Evolutionary conservation across 352 stramenopile genomes (phyloP).

Genomic region (Pythium chondricola): DNA sequence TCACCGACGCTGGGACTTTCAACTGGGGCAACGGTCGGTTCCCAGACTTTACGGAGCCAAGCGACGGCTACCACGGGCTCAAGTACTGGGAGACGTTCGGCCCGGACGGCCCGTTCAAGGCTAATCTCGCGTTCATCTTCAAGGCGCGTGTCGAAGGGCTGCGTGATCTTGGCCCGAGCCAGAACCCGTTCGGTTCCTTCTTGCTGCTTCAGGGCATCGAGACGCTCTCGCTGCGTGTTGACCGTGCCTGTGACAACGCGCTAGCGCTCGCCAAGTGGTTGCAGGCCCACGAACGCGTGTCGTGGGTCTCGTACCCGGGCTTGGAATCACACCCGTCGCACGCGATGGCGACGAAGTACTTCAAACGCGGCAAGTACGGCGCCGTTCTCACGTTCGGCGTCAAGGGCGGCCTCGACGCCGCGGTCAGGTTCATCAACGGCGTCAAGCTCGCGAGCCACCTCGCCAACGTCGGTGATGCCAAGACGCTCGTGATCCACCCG

Average conservation of each 20-base stretch:
- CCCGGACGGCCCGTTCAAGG: slow-evolving; percentile 1
- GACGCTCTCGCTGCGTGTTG: slow-evolving; percentile 6
- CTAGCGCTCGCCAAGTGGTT: slow-evolving; percentile 1
- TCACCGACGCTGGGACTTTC: slow-evolving; percentile 5
- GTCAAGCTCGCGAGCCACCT: slow-evolving; percentile 6
- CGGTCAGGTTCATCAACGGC: slow-evolving; percentile 6
- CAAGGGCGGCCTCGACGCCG: slow-evolving; percentile 3
- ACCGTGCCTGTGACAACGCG: slow-evolving; percentile 5
- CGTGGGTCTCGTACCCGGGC: slow-evolving; percentile 7
- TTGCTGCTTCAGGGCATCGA: slow-evolving; percentile 5
- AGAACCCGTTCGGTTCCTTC: slow-evolving; percentile 7
- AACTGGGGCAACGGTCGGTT: slow-evolving; percentile 7
- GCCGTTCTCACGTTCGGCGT: slow-evolving; percentile 3
- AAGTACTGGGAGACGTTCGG: slow-evolving; percentile 9
- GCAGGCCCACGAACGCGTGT: not conserved
- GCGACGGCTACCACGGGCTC: slow-evolving; percentile 6
- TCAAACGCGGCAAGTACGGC: slow-evolving; percentile 3
- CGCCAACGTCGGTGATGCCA: slow-evolving; percentile 3
- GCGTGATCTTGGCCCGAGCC: slow-evolving; percentile 1
- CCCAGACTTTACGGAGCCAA: slow-evolving; percentile 8
- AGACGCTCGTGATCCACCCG: slow-evolving; percentile 6
- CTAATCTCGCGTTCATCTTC: slow-evolving; percentile 9
- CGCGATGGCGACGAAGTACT: slow-evolving; percentile 5
- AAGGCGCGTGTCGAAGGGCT: slow-evolving; percentile 4
- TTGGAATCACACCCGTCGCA: slow-evolving; percentile 3